A percentile compares a stretch with the other conserved stretches of the same genome.
Conservation (phyloP, 306 rosid species). For the Canavalia gladiata region DNA sequence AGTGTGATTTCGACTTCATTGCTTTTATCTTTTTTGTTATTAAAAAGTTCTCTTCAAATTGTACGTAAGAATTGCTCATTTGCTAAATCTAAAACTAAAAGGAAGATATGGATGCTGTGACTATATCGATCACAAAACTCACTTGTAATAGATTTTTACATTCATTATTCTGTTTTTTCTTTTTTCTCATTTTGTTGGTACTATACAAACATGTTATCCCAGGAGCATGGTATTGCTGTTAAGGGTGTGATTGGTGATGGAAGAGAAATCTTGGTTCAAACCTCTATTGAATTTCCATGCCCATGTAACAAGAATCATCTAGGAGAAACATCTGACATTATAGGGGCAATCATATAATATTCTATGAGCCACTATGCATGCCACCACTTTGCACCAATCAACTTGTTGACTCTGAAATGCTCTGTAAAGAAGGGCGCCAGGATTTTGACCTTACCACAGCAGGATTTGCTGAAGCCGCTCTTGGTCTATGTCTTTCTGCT, state of each 20-base stretch:
- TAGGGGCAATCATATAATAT: slow-evolving; percentile 45
- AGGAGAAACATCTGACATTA: slow-evolving; percentile 43
- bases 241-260: slow-evolving; percentile 52
- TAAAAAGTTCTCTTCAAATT: slow-evolving; percentile 24
- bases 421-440: slow-evolving; percentile 93
- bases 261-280: slow-evolving; percentile 56
- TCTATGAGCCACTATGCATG: slow-evolving; percentile 42
- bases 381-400: slow-evolving; percentile 48
- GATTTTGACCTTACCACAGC: slow-evolving; percentile 67
- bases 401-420: slow-evolving; percentile 80
- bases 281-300: slow-evolving; percentile 44
- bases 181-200: slow-evolving; percentile 40
- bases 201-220: slow-evolving; percentile 63
- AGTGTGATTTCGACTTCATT: slow-evolving; percentile 31
- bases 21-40: not conserved
- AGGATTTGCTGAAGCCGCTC: slow-evolving; percentile 60
- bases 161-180: slow-evolving; percentile 45
- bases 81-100: slow-evolving; percentile 35
- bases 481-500: slow-evolving; percentile 66
- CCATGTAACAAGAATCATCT: slow-evolving; percentile 47
- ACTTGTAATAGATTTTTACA: slow-evolving; percentile 52
- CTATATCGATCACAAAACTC: slow-evolving; percentile 45
- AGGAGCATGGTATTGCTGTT: slow-evolving; percentile 53
- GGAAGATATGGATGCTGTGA: slow-evolving; percentile 44
- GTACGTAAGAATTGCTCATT: slow-evolving; percentile 44